Evolutionary conservation across 2,329 filamentous ascomycete species (phyloP).

Genomic region (Pseudocercospora crystallina): DNA sequence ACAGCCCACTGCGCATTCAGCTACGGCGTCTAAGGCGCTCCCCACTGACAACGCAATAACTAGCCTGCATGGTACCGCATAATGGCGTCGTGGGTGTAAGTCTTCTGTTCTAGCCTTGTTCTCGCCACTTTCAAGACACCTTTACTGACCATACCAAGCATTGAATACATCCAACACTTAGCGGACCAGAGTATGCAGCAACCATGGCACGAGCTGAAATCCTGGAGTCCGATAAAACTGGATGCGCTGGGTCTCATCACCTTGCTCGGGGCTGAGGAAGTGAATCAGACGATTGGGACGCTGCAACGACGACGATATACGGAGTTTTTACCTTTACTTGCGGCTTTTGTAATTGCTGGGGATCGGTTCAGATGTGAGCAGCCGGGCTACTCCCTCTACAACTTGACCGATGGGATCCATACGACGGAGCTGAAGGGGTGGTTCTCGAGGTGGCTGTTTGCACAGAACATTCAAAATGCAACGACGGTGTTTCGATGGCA

Average conservation of each 20-base stretch:
- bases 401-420: constrained; percentile 16
- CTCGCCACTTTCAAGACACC: too few relatives aligned
- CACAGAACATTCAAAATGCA: constrained; percentile 11
- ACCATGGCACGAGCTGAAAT: constrained; percentile 5
- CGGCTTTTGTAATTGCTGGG: constrained; percentile 13
- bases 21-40: too few relatives aligned
- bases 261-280: constrained; percentile 18
- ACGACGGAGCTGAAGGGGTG: constrained; percentile 15
- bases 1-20: too few relatives aligned
- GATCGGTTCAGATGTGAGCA: constrained; percentile 14
- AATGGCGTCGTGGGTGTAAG: too few relatives aligned
- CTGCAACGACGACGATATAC: constrained; percentile 10
- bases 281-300: constrained; percentile 11
- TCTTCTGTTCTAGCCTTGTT: too few relatives aligned
- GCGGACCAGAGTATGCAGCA: too few relatives aligned
- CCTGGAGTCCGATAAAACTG: constrained; percentile 10
- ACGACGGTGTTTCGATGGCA: constrained; percentile 12
- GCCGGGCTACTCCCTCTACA: constrained; percentile 15
- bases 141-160: too few relatives aligned
- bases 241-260: constrained; percentile 20
- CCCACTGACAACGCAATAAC: too few relatives aligned
- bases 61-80: too few relatives aligned
- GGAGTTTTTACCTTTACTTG: constrained; percentile 18
- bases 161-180: too few relatives aligned
- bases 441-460: constrained; percentile 13